phyloP scores from a whole-genome alignment of 306 rosid genomes.

The Hippophae tibetana region DNA sequence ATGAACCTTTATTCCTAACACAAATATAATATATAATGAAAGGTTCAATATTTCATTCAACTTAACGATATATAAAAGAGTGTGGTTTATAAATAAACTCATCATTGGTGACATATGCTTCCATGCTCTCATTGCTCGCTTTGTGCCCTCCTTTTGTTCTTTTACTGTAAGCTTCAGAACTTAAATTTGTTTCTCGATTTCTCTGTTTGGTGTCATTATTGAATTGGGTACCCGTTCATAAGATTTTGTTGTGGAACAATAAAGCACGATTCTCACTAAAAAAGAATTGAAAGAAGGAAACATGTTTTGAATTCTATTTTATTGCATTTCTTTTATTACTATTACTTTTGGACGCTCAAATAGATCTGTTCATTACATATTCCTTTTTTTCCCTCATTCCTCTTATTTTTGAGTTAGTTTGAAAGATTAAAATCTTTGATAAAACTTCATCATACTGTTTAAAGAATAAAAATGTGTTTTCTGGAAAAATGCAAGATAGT shows the following conservation, averaged over 20 bases:
- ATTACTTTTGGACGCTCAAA: not conserved
- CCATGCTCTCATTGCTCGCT: constrained; percentile 69
- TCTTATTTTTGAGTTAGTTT: no score
- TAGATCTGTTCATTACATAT: not conserved
- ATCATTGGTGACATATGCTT: constrained; percentile 57
- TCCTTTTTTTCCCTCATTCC: not conserved
- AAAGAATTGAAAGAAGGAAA: not conserved
- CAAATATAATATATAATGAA: no score
- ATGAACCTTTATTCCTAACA: no score
- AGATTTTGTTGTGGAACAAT: no score
- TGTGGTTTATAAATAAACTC: constrained; percentile 7
- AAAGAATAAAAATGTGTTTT: no score
- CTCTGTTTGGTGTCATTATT: not conserved
- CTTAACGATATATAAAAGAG: no score
- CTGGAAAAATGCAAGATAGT: no score
- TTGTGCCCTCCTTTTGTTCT: constrained; percentile 89
- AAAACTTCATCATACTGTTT: no score
- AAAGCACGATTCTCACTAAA: not conserved
- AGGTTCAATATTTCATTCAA: no score
- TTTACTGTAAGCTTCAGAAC: constrained; percentile 39
- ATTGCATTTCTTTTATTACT: not conserved
- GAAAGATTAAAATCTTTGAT: no score
- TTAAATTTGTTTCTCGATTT: not conserved
- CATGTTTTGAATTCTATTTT: not conserved
- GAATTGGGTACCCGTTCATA: not conserved